Evolutionary conservation across 768 basidiomycete species (phyloP).

Genomic region (Podaxis sp.): DNA sequence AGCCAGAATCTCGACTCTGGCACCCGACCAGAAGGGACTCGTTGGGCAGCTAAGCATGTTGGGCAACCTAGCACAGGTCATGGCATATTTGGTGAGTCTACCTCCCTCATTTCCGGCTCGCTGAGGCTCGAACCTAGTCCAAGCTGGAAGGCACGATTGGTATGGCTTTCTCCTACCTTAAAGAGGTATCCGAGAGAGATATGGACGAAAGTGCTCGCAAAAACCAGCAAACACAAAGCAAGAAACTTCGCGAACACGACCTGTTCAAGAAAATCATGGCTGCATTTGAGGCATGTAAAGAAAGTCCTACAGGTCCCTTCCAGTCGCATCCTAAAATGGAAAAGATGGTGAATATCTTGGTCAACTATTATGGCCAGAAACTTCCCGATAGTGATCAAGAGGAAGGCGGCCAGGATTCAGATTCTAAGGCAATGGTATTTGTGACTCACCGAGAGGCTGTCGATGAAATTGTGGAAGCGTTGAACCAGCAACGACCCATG

Average conservation of each 20-base stretch:
- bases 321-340: conserved; percentile 90
- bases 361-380: conserved; percentile 72
- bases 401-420: conserved; percentile 22
- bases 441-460: conserved; percentile 87
- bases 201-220: conserved; percentile 27
- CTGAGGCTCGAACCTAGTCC: conserved; percentile 2
- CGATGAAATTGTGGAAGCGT: conserved; percentile 80
- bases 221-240: conserved; percentile 34
- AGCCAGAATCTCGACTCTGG: conserved; percentile 34
- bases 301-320: conserved; percentile 16
- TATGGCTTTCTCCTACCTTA: conserved; percentile 70
- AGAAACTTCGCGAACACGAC: conserved; percentile 48
- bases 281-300: conserved; percentile 60
- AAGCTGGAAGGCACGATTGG: conserved; percentile 81
- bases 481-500: conserved; percentile 74
- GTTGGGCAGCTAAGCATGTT: conserved; percentile 48
- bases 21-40: conserved; percentile 41
- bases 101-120: background rate
- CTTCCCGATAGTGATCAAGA: conserved; percentile 37
- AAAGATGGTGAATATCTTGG: conserved; percentile 62
- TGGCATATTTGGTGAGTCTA: conserved; percentile 77
- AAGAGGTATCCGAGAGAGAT: conserved; percentile 39
- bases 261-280: conserved; percentile 58
- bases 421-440: conserved; percentile 91
- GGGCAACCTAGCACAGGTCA: conserved; percentile 64